Conservation (phyloP, 257 asterid species). For the Ligustrum vulgare region DNA sequence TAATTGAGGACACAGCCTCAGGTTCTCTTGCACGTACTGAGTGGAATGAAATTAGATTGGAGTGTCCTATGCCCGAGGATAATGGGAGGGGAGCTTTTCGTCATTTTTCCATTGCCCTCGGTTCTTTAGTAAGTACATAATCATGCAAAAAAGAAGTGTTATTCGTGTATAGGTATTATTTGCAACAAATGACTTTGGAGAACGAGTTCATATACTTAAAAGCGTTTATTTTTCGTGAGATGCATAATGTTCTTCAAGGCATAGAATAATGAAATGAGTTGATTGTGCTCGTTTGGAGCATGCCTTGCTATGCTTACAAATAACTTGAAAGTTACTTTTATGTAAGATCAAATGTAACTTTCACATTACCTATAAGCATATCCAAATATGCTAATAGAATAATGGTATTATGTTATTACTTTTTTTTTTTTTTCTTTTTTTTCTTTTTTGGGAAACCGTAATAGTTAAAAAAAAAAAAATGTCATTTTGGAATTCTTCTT, state of each 20-base stretch:
- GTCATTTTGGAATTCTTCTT: not conserved
- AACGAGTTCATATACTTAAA: not conserved
- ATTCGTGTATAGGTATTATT: not conserved
- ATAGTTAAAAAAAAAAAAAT: not conserved
- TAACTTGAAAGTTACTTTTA: not conserved
- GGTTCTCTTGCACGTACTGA: slow-evolving; percentile 29
- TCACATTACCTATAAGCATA: not conserved
- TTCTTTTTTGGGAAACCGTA: not conserved
- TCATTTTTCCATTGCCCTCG: slow-evolving; percentile 35
- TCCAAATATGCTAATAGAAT: not conserved
- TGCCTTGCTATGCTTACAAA: not conserved
- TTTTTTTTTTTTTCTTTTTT: slow-evolving; percentile 14
- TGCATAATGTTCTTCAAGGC: not conserved
- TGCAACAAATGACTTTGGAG: not conserved
- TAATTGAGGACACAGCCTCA: slow-evolving; percentile 36
- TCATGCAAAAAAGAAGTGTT: slow-evolving; percentile 9
- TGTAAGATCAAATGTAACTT: too few relatives aligned
- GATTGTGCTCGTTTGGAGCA: not conserved
- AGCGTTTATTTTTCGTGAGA: not conserved
- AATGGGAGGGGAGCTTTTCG: slow-evolving; percentile 17
- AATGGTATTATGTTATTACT: not conserved
- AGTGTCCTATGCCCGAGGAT: slow-evolving; percentile 21
- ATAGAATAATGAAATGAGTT: not conserved
- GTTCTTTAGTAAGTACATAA: slow-evolving; percentile 47
- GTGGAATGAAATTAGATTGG: slow-evolving; percentile 38